Base-by-base conservation (phyloP, 2,329 filamentous ascomycete genomes). In the Phaeomoniella chlamydospora region DNA sequence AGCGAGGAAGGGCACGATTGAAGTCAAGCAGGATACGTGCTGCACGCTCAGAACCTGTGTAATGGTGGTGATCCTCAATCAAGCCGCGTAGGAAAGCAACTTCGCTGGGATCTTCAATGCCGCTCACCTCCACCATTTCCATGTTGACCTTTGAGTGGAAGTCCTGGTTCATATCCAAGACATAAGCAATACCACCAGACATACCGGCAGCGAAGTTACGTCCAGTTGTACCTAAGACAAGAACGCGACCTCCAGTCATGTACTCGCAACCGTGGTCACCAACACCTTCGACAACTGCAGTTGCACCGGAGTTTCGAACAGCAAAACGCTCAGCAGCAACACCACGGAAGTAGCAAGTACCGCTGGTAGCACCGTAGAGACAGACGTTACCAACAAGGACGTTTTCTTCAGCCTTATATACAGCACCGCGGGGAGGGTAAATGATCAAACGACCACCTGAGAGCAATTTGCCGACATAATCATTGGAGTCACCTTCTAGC, bases 191-290 rank as follows among this genome's bases (percentile, higher is more conserved):
- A 68, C 88, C 88, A 54, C 88, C 88, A 52, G 87, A 94, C 88
- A 96, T 96, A 69, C 88, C 88, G 42, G 88, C 88, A 49, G 87
- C 88, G 53, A 96, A 96, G 69, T 96, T 96, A 49, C 88, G 87
- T 32, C 88, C 88, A 53, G 86, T 94, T 50, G 74, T 76, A 39
- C 88, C 88, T 33, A 96, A 72, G 51, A 93, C 72, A 44, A 96
- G 66, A 35, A 94, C 70, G 53, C 87, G 84, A 54, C 88, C 88
- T 56, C 88, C 88, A 51, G 88, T 94, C 88, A 96, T 96, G 72
- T 96, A 96, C 69, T 96, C 88, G 55, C 87, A 94, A 43, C 85
- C 83, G 57, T 96, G 88, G 58, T 96, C 88, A 68, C 88, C 88
- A 45, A 93, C 74, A 62, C 88, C 88, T 62, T 96, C 88, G 43